Evolutionary conservation across 1,139 yeast species (phyloP).

Genomic region (Kodamaea ohmeri): DNA sequence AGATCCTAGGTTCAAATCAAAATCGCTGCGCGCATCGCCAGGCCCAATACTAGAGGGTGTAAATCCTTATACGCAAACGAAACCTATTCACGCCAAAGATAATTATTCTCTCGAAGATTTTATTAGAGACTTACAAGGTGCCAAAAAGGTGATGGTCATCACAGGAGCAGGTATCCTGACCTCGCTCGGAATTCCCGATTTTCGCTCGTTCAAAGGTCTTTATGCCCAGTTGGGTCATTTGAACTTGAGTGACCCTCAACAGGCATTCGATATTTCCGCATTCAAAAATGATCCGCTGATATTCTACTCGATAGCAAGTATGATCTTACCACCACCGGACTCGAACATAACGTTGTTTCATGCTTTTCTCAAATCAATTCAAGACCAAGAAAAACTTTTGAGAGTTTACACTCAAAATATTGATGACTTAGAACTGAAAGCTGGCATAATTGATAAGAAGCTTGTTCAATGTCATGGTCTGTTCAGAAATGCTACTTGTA

Average conservation of each 20-base stretch:
- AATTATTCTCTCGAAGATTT: slow-evolving; percentile 9
- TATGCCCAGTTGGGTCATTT: slow-evolving; percentile 63
- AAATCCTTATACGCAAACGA: slow-evolving; percentile 5
- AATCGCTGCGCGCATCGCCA: neutral
- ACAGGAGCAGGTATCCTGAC: slow-evolving; percentile 98
- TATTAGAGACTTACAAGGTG: slow-evolving; percentile 12
- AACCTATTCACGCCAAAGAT: neutral
- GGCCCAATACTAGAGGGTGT: neutral
- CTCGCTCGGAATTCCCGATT: slow-evolving; percentile 90
- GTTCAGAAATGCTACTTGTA: slow-evolving; percentile 85
- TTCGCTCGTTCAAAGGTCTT: slow-evolving; percentile 85
- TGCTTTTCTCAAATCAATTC: slow-evolving; percentile 70
- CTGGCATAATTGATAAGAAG: slow-evolving; percentile 68
- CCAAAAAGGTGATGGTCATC: slow-evolving; percentile 63
- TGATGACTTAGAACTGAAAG: slow-evolving; percentile 86
- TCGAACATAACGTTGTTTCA: slow-evolving; percentile 76
- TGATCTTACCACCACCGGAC: slow-evolving; percentile 73
- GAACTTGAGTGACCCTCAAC: slow-evolving; percentile 79
- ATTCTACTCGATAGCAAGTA: slow-evolving; percentile 83
- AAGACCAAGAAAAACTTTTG: slow-evolving; percentile 73
- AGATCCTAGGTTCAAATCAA: neutral
- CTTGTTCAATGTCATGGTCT: slow-evolving; percentile 96
- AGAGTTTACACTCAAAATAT: slow-evolving; percentile 94
- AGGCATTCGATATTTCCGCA: slow-evolving; percentile 75
- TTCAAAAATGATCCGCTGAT: slow-evolving; percentile 77